Percentiles rank a stretch among this genome's conserved stretches.
These are phyloP conservation scores for Collariella sp. DNA, from an alignment of 495 filamentous ascomycete species.

Conservation along the genomic window DNA sequence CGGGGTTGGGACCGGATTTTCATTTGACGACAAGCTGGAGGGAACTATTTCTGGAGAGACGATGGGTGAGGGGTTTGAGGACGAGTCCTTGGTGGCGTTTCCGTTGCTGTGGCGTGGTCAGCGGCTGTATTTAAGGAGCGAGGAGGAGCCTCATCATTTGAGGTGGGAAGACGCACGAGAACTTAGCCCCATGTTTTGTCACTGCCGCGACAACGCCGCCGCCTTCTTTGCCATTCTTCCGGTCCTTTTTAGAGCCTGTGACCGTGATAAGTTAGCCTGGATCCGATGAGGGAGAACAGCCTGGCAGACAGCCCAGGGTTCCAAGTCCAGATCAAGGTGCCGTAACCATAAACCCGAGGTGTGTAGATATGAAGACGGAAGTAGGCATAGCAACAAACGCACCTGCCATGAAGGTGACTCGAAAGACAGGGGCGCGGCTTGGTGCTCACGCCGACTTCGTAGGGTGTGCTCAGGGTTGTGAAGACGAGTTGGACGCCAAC, in stretches of 20 bases:
- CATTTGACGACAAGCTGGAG: slow-evolving; percentile 28
- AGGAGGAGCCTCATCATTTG: background rate
- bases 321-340: background rate
- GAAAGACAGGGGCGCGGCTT: slow-evolving; percentile 26
- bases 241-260: slow-evolving; percentile 41
- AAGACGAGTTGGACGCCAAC: background rate
- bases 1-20: slow-evolving; percentile 32
- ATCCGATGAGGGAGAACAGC: background rate
- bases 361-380: background rate
- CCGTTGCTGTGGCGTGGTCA: slow-evolving; percentile 25
- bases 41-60: slow-evolving; percentile 38
- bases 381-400: slow-evolving; percentile 16
- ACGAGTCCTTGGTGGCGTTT: slow-evolving; percentile 28
- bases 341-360: background rate
- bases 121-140: slow-evolving; percentile 3
- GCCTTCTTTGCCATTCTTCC: slow-evolving; percentile 45
- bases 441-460: slow-evolving; percentile 26
- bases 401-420: slow-evolving; percentile 40
- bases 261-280: slow-evolving; percentile 9
- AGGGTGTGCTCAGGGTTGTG: slow-evolving; percentile 2
- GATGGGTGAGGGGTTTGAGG: slow-evolving; percentile 35
- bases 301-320: background rate
- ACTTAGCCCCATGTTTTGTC: slow-evolving; percentile 44
- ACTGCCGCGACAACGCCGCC: slow-evolving; percentile 45
- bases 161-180: slow-evolving; percentile 34